Percentiles rank a stretch among this genome's conserved stretches.
Conservation (phyloP, 345 rosid genomes). For the Salix suchowensis region DNA sequence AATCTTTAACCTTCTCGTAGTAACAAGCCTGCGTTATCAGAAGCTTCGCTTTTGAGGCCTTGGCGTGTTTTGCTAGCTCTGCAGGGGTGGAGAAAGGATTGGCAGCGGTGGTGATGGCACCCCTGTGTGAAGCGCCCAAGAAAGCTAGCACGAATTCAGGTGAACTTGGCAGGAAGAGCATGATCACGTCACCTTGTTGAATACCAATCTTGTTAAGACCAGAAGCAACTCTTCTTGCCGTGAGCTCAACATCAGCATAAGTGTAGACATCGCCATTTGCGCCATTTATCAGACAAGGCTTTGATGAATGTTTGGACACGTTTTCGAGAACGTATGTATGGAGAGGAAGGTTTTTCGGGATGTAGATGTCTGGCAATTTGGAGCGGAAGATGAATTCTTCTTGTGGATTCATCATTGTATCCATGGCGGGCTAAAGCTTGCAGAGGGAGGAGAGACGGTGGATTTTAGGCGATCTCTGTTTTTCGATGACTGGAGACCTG, state of each 20-base stretch:
- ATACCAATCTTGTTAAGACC: constrained; percentile 57
- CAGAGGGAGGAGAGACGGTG: not conserved
- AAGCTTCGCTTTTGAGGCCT: constrained; percentile 46
- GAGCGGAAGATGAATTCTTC: constrained; percentile 26
- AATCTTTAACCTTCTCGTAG: constrained; percentile 48
- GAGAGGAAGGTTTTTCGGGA: constrained; percentile 25
- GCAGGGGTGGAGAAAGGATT: constrained; percentile 79
- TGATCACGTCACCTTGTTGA: constrained; percentile 59
- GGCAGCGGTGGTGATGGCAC: constrained; percentile 74
- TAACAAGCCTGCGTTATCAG: constrained; percentile 57
- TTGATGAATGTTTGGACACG: not conserved
- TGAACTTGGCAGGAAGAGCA: constrained; percentile 62
- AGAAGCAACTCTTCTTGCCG: constrained; percentile 53
- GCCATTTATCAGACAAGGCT: constrained; percentile 51
- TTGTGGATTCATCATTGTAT: not conserved
- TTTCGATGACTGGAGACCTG: not conserved
- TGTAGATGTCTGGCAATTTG: constrained; percentile 24
- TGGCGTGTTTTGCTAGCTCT: constrained; percentile 68
- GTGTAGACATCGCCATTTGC: constrained; percentile 50
- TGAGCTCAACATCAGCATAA: constrained; percentile 60
- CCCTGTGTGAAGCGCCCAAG: constrained; percentile 69
- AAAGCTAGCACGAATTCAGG: constrained; percentile 71
- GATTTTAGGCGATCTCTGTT: not conserved
- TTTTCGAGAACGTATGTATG: constrained; percentile 24
- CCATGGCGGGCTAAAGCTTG: constrained; percentile 3